These are phyloP conservation scores for Hemileccinum rubropunctum DNA, from an alignment of 768 basidiomycete genomes.

Conservation along the genomic window DNA sequence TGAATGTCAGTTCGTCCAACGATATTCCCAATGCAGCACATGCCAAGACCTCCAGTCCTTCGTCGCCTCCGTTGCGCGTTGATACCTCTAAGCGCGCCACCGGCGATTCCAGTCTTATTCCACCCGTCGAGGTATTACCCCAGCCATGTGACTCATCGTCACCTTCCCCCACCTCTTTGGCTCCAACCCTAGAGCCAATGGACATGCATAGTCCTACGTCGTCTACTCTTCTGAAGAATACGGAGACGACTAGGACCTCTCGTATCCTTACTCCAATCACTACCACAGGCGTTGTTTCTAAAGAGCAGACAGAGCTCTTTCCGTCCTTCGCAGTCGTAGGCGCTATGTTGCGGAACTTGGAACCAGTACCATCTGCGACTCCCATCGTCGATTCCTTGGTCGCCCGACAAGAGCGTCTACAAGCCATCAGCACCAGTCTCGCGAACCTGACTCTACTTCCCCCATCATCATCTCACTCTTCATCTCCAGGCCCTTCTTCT, in stretches of 20 bases:
- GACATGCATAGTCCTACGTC: neutral
- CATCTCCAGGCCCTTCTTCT: slow-evolving; percentile 3
- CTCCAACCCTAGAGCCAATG: neutral
- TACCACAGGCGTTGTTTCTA: neutral
- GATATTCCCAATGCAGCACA: neutral
- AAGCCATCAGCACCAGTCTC: slow-evolving; percentile 13
- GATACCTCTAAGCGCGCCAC: neutral
- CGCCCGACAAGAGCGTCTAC: slow-evolving; percentile 13
- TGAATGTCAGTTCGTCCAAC: slow-evolving; percentile 1
- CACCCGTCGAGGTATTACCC: slow-evolving; percentile 31
- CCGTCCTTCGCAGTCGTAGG: slow-evolving; percentile 1
- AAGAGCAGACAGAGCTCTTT: neutral
- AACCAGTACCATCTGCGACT: neutral
- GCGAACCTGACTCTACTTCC: slow-evolving; percentile 3
- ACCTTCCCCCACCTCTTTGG: slow-evolving; percentile 9
- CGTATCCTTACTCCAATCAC: neutral
- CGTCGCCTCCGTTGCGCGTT: neutral
- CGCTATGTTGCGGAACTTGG: neutral
- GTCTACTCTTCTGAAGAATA: neutral
- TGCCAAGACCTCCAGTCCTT: neutral
- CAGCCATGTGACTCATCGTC: slow-evolving; percentile 18
- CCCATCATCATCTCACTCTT: slow-evolving; percentile 6
- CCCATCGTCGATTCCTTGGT: slow-evolving; percentile 5
- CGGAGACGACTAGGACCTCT: neutral
- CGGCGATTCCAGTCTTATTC: slow-evolving; percentile 22